Base-by-base conservation (phyloP, 2,329 filamentous ascomycete genomes). In the Stachybotrys echinatus region DNA sequence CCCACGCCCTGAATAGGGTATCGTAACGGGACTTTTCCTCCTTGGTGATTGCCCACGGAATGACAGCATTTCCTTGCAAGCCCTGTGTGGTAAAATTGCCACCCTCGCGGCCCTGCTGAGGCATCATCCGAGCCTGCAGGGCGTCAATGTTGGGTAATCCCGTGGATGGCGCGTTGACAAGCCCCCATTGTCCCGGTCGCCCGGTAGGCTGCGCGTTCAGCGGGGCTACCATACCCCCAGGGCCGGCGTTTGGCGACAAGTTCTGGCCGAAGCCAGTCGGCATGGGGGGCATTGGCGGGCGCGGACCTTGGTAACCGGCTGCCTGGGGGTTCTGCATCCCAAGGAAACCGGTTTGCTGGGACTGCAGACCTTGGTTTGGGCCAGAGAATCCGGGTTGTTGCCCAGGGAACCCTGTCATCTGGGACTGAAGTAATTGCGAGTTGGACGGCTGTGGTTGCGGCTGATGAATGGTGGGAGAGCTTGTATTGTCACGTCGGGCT, bases 11-110 rank as follows among this genome's bases (percentile, higher is more conserved):
- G 76, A 99, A 99, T 31, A 97, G 82, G 52, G 90, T 82, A 68
- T 99, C 94, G 59, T 99, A 99, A 55, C 95, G 87, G 53, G 88
- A 92, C 77, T 99, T 99, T 70, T 99, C 94, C 55, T 96, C 92
- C 68, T 99, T 99, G 5, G 94, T 99, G 52, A 99, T 94, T 17
- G 94, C 92, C 94, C 94, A 99, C 0, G 94, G 94, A 62, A 99
- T 92, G 7, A 90, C 92, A 1, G 94, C 94, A 70, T 95, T 97
- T 48, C 94, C 94, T 55, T 90, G 85, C 10, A 99, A 78, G 5
- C 92, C 92, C 51, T 87, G 83, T 2, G 92, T 92, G 7, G 89
- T 95, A 61, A 88, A 97, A 18, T 75, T 79, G 22, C 87, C 88
- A 54, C 84, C 80, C 68, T 97, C 94, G 34, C 94, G 87, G 42